Percentiles rank a stretch among this genome's conserved stretches.
phyloP scores from a whole-genome alignment of 1,284 basidiomycete genomes.

The Ceratorhiza oryzae-sativae region DNA sequence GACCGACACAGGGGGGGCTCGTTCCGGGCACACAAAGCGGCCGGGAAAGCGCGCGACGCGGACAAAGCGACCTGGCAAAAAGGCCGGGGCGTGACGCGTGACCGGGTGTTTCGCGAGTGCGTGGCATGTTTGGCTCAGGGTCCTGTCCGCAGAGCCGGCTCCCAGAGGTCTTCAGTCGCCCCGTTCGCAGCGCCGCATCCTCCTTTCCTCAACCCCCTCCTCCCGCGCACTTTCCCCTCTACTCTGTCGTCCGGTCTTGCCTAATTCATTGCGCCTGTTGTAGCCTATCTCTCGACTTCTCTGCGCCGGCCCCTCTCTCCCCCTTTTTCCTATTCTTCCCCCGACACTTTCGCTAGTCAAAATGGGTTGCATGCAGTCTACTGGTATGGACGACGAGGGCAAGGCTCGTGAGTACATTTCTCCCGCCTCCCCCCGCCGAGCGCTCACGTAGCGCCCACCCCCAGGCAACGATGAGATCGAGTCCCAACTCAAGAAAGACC shows the following conservation, averaged over 20 bases:
- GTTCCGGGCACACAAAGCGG: constrained; percentile 17
- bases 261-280: too few relatives aligned
- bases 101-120: constrained; percentile 8
- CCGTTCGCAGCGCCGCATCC: background rate
- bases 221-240: constrained; percentile 15
- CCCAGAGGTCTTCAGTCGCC: constrained; percentile 14
- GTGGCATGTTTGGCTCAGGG: background rate
- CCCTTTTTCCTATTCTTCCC: background rate
- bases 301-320: background rate
- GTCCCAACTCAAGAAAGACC: constrained; percentile 91
- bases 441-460: background rate
- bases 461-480: constrained; percentile 95
- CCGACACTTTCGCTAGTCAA: constrained; percentile 24
- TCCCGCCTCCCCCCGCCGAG: background rate
- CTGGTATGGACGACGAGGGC: constrained; percentile 75
- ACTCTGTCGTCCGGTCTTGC: background rate
- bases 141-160: constrained; percentile 18
- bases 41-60: background rate
- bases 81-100: constrained; percentile 30
- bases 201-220: constrained; percentile 33
- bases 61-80: constrained; percentile 27
- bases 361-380: constrained; percentile 80
- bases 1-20: background rate
- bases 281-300: constrained; percentile 5
- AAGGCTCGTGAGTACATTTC: constrained; percentile 75